Conservation (phyloP, 305 asterid species). For the Ruellia speciosa region DNA sequence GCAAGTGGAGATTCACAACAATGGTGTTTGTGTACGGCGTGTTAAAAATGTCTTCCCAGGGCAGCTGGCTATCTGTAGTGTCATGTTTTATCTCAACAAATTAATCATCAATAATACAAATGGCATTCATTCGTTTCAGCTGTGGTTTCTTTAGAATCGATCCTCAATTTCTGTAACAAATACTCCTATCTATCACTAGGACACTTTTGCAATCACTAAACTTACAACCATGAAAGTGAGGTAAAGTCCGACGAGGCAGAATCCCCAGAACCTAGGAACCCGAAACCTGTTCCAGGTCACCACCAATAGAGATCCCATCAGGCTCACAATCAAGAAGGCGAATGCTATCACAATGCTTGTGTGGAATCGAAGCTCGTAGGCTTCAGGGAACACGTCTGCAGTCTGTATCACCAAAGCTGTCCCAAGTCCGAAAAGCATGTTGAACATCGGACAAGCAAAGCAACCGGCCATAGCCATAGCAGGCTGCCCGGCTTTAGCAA, state of each 20-base stretch:
- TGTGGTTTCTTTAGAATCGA: neutral
- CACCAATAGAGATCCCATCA: slow-evolving; percentile 89
- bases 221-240: slow-evolving; percentile 56
- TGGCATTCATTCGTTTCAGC: neutral
- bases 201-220: slow-evolving; percentile 55
- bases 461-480: slow-evolving; percentile 99
- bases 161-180: neutral
- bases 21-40: too few relatives aligned
- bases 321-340: slow-evolving; percentile 74
- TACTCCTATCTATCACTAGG: slow-evolving; percentile 29
- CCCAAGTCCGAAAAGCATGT: slow-evolving; percentile 93
- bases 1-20: too few relatives aligned
- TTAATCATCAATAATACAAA: neutral
- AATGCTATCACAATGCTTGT: slow-evolving; percentile 81
- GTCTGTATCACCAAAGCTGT: slow-evolving; percentile 78
- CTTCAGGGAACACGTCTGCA: slow-evolving; percentile 59
- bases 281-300: slow-evolving; percentile 84
- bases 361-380: slow-evolving; percentile 71
- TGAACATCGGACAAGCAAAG: slow-evolving; percentile 97
- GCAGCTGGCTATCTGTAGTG: too few relatives aligned
- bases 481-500: slow-evolving; percentile 91
- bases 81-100: too few relatives aligned
- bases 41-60: too few relatives aligned
- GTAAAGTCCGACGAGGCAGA: slow-evolving; percentile 84
- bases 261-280: slow-evolving; percentile 95